Evolutionary conservation across 106 monocot species (phyloP), one percentile per base, ranked within the genome.

Genomic region (Phalaenopsis aphrodite): DNA sequence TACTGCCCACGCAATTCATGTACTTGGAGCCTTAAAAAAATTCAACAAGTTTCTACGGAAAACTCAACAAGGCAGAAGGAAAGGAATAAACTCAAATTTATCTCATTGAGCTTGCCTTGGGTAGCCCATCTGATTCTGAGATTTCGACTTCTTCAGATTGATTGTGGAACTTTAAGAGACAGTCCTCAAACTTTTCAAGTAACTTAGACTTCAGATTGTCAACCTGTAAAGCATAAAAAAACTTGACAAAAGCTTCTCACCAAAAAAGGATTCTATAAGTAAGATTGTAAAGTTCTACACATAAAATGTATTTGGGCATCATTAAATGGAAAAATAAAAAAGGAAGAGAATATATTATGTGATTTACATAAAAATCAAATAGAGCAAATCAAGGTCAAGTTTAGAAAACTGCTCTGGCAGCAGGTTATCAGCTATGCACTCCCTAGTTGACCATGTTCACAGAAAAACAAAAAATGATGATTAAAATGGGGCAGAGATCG

Each of bases 121-220:
- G 30, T 46, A 76, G 30, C 49, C 30, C 49, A 23, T 49, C 76
- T 47, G 73, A 65, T 49, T 57, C 72, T 73, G 77, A 58, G 48
- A 77, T 46, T 52, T 56, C 80, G 21, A 83, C 72, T 48, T 82
- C 84, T 46, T 76, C 79, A 79, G 82, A 83, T 77, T 93, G 84
- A 83, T 86, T 80, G 42, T 86, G 76, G 75, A 88, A 79, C 79
- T 86, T 86, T 69, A 83, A 77, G 36, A 93, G 84, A 71, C 78
- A 90, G 49, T 93, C 93, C 82, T 93, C 93, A 66, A 93, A 80
- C 83, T 90, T 93, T 67, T 93, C 84, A 65, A 93, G 88, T 55
- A 93, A 83, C 42, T 83, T 93, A 71, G 85, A 41, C 76, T 93
- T 93, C 65, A 93, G 81, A 84, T 77, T 86, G 42, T 90, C 90